Evolutionary conservation across 225 moss, liverwort and hornwort genomes (phyloP), one percentile per base, ranked within the genome.

Genomic region (Pseudisothecium myosuroides): DNA sequence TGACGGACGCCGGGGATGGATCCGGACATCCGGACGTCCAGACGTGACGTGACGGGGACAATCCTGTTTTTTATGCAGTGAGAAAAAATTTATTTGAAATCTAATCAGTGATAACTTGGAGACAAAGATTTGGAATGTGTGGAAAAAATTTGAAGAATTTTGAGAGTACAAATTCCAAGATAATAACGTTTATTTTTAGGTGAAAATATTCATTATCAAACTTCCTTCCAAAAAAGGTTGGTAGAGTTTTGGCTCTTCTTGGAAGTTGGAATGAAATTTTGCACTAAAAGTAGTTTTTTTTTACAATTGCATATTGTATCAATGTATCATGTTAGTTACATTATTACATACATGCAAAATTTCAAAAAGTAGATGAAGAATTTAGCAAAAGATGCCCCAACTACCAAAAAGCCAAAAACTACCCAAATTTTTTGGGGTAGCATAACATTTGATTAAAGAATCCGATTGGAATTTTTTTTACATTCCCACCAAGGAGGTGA

Each of bases 351-450:
- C 12, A n/a, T 22, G 5, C 7, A 6, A n/a, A n/a, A n/a, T 68
- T 67, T 67, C 11, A 37, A 67, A 66, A 37, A 37, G 6, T 19
- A 10, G 20, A 66, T 21, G 21, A 32, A 0, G 32, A 64, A 34
- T 64, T 64, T 64, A 64, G 9, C 5, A 36, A 36, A 36, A 66
- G 19, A 66, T 19, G 34, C 13, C 7, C 2, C 12, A 67, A 37
- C 2, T 20, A 1, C 11, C 0, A 5, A 3, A n/a, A 6, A n/a
- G n/a, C n/a, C n/a, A n/a, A n/a, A n/a, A n/a, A n/a, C 1, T 68
- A 11, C 5, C 0, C 3, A 1, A 2, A 6, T 15, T 12, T 68
- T n/a, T 5, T 22, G 1, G 0, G 12, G 1, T 18, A 23, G 10
- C 3, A n/a, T 68, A 22, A 68, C 12, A n/a, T 37, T 22, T 68